Evolutionary conservation across 148 eudicot genomes (phyloP).

Genomic region (Spergularia marina): DNA sequence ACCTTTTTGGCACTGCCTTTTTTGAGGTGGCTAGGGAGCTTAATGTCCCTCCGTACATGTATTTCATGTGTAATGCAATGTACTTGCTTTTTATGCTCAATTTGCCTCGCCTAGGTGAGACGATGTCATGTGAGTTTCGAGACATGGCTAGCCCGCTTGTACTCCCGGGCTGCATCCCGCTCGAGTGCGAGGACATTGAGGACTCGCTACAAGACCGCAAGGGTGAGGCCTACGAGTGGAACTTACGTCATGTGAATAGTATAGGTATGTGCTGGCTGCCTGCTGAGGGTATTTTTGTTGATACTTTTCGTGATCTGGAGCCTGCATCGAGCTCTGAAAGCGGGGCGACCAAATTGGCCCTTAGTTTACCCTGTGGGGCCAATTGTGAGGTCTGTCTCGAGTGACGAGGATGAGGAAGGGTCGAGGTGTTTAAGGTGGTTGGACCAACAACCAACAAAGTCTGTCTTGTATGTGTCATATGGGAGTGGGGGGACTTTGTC

Average conservation of each 20-base stretch:
- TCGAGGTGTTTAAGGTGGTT: constrained; percentile 44
- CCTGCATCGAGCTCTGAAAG: constrained; percentile 31
- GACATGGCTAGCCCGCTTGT: constrained; percentile 17
- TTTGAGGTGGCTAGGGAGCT: constrained; percentile 30
- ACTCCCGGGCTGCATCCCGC: constrained; percentile 20
- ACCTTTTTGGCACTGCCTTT: constrained; percentile 35
- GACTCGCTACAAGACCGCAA: constrained; percentile 20
- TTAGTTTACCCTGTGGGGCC: constrained; percentile 43
- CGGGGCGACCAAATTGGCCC: constrained; percentile 17
- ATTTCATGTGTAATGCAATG: constrained; percentile 36
- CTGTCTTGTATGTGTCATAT: constrained; percentile 48
- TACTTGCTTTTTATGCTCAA: constrained; percentile 5
- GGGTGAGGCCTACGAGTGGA: not conserved
- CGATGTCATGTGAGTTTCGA: constrained; percentile 20
- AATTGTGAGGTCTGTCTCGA: constrained; percentile 14
- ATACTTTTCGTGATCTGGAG: constrained; percentile 35
- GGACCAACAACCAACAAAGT: constrained; percentile 42
- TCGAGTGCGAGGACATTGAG: constrained; percentile 17
- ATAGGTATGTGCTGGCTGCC: not conserved
- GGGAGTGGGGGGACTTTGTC: constrained; percentile 63
- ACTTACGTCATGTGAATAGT: constrained; percentile 1
- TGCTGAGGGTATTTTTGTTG: constrained; percentile 28
- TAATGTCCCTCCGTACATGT: constrained; percentile 22
- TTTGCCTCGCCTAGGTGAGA: constrained; percentile 10
- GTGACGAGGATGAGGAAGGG: not conserved